These are phyloP conservation scores for Ophiocordyceps camponoti-floridani DNA, from an alignment of 2,329 filamentous ascomycete genomes.

Conservation along the genomic window DNA sequence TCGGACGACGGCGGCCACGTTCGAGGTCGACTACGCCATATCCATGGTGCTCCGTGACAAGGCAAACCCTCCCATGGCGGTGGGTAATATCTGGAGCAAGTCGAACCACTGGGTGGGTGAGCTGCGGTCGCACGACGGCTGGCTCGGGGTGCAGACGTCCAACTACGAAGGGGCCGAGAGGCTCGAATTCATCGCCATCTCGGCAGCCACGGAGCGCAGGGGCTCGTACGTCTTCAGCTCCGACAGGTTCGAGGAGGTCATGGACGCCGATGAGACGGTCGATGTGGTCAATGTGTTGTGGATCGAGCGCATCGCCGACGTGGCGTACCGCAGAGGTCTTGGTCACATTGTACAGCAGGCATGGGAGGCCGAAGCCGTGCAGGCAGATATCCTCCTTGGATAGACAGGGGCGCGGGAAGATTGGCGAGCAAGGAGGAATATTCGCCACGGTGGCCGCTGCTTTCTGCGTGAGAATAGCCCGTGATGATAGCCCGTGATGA, in stretches of 20 bases:
- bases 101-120: slow-evolving; percentile 20
- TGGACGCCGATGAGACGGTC: slow-evolving; percentile 21
- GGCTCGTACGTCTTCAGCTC: slow-evolving; percentile 20
- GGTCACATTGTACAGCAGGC: slow-evolving; percentile 22
- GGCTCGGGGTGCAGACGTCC: slow-evolving; percentile 26
- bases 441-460: too few relatives aligned
- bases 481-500: too few relatives aligned
- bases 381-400: slow-evolving; percentile 22
- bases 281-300: slow-evolving; percentile 28
- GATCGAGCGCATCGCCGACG: slow-evolving; percentile 24
- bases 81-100: slow-evolving; percentile 22
- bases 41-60: slow-evolving; percentile 16
- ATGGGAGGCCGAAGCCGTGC: slow-evolving; percentile 21
- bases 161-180: slow-evolving; percentile 26
- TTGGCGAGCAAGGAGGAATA: not conserved
- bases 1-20: slow-evolving; percentile 17
- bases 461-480: too few relatives aligned
- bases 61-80: slow-evolving; percentile 20
- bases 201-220: slow-evolving; percentile 20
- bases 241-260: slow-evolving; percentile 21
- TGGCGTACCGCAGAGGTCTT: slow-evolving; percentile 22
- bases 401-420: slow-evolving; percentile 5
- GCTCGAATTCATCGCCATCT: slow-evolving; percentile 25
- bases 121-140: slow-evolving; percentile 24
- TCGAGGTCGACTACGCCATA: slow-evolving; percentile 21